phyloP scores from a whole-genome alignment of 345 rosid species.

The Populus simonii region DNA sequence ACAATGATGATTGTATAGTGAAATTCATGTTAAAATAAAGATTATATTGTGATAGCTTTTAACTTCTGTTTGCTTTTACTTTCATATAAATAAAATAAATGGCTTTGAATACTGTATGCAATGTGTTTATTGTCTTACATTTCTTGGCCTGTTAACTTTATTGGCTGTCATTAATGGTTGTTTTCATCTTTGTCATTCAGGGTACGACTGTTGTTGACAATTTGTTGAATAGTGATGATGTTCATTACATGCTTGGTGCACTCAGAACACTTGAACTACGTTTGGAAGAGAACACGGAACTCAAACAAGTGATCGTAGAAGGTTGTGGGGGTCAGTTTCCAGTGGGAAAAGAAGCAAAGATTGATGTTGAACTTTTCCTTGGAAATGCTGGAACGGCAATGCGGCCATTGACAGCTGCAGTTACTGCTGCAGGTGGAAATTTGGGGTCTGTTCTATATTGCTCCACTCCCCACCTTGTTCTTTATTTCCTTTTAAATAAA shows the following conservation, averaged over 20 bases:
- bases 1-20: neutral
- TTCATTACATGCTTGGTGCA: slow-evolving; percentile 88
- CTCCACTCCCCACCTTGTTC: neutral
- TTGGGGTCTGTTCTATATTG: slow-evolving; percentile 45
- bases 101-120: neutral
- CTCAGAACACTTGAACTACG: slow-evolving; percentile 64
- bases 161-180: neutral
- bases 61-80: neutral
- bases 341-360: slow-evolving; percentile 46
- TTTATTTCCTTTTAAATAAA: neutral
- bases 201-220: slow-evolving; percentile 91
- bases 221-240: slow-evolving; percentile 83
- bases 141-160: neutral
- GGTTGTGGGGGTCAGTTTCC: slow-evolving; percentile 87
- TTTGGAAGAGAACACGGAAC: slow-evolving; percentile 54
- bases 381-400: slow-evolving; percentile 98
- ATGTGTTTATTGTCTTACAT: neutral
- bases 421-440: slow-evolving; percentile 88
- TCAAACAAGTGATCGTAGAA: slow-evolving; percentile 63
- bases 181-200: slow-evolving; percentile 31
- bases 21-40: neutral
- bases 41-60: neutral
- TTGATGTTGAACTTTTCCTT: slow-evolving; percentile 73
- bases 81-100: neutral
- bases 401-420: slow-evolving; percentile 94